phyloP scores from a whole-genome alignment of 192 early-diverging fungal genomes.

The Thamnidium elegans region DNA sequence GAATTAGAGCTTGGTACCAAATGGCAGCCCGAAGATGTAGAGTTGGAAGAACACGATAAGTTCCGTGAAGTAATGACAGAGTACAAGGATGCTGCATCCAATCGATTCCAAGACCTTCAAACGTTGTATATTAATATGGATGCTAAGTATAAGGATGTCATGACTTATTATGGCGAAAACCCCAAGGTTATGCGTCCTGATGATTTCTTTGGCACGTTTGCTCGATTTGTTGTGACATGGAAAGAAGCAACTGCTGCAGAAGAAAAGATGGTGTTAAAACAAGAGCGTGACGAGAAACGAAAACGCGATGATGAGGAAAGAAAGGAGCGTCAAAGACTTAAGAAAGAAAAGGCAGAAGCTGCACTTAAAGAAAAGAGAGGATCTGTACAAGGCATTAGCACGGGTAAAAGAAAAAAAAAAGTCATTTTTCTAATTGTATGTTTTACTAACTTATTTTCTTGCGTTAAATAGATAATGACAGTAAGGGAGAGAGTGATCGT shows the following conservation, averaged over 20 bases:
- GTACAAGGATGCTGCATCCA: constrained; percentile 56
- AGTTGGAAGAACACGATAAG: constrained; percentile 53
- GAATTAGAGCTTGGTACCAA: constrained; percentile 38
- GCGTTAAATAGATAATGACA: constrained; percentile 7
- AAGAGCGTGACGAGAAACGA: constrained; percentile 39
- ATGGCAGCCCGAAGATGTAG: constrained; percentile 35
- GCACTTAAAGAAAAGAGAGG: constrained; percentile 14
- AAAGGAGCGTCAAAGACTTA: constrained; percentile 9
- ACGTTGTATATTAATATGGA: constrained; percentile 68
- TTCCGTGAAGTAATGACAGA: constrained; percentile 64
- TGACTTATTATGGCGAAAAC: constrained; percentile 72
- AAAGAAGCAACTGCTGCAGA: constrained; percentile 36
- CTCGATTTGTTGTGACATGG: constrained; percentile 64
- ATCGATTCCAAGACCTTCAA: constrained; percentile 56
- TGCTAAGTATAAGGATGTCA: constrained; percentile 60
- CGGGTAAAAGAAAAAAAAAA: too few relatives aligned
- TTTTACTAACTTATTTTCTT: neutral
- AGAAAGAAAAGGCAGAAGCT: constrained; percentile 7
- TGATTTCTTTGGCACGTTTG: constrained; percentile 80
- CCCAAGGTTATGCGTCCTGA: constrained; percentile 66
- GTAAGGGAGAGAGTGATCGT: constrained; percentile 48
- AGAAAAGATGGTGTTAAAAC: constrained; percentile 28
- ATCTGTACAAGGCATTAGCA: constrained; percentile 37
- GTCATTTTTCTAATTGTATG: neutral
- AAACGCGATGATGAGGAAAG: constrained; percentile 32